Base-by-base conservation (phyloP, 805 yeast species). In the Starmera amethionina region DNA sequence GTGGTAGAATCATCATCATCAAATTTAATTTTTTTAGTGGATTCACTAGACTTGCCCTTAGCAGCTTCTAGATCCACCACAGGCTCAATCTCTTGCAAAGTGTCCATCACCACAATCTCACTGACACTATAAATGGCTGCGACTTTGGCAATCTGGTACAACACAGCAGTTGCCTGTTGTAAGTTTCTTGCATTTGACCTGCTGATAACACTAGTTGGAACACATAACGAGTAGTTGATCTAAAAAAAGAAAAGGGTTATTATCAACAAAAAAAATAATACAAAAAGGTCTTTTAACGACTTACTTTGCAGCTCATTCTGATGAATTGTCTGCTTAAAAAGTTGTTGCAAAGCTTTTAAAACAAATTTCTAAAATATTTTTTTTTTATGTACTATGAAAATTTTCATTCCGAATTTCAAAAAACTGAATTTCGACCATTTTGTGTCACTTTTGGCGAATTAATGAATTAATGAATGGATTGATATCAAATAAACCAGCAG, bases 101-200 rank as follows among this genome's bases (percentile, higher is more conserved):
- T 62, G 44, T 84, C 83, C 50, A 85, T 65, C 1, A 89, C 65
- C 4, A 88, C 77, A 28, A 89, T 68, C 54, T 89, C 97, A 5
- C 75, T 73, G 6, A 85, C 86, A 40, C 77, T 72, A 57, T 70
- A 87, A 2, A 76, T 65, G 27, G 83, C 74, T 4, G 87, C 82
- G 3, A 79, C 76, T 51, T 82, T 76, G 11, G 95, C 89, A 13
- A 89, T 69, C 58, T 87, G 94, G 51, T 88, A 83, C 1, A 83
- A 77, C 1, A 77, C 67, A 42, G 73, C 67, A 0, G 95, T 87
- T 12, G 77, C 78, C 55, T 87, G 95, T 45, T 80, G 80, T 38
- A 85, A 62, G 47, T 79, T 80, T 32, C 60, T 62, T 37, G 90
- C 82, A 50, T 77, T 73, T 6, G 73, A 52, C 1, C 47, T 45